Evolutionary conservation across 305 asterid genomes (phyloP), one percentile per base, ranked within the genome.

Genomic region (Fraxinus angustifolia): DNA sequence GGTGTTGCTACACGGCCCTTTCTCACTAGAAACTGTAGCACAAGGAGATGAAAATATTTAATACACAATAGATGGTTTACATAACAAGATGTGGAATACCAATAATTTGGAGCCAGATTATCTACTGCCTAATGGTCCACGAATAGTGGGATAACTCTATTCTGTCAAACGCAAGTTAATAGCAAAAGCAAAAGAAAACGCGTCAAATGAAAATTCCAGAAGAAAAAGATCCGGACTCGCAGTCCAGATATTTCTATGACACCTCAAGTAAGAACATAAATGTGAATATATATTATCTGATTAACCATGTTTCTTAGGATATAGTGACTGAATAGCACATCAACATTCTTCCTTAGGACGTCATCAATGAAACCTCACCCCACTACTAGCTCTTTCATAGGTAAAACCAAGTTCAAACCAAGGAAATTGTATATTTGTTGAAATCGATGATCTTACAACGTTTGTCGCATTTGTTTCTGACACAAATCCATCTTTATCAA

Each of bases 391-490:
- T 42, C 79, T 48, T 77, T 17, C 76, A 36, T 6, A 40, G 81
- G 76, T 73, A 31, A 16, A 80, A 53, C 68, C 35, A 11, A 48
- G 73, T 23, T 28, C 33, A 80, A 30, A 53, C 67, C 35, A 65
- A 73, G 19, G 23, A 60, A 67, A 65, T 31, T 50, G 45, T 67
- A 78, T 50, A 77, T 73, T 48, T 82, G 70, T 79, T 14, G 8
- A 80, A 31, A 83, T 50, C 42, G 26, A 45, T 62, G 85, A 82
- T 75, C 98, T 90, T 84, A 94, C 98, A 21, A 94, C 83, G 83
- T 94, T 94, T 77, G 98, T 91, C 38, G 97, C 97, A 88, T 93
- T 94, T 58, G 98, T 94, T 93, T 94, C 97, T 30, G 98, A 88
- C 67, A 94, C 98, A 73, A 92, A 94, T 58, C 98, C 97, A 89